Evolutionary conservation across 768 basidiomycete genomes (phyloP).

Genomic region (Boletus sp.): DNA sequence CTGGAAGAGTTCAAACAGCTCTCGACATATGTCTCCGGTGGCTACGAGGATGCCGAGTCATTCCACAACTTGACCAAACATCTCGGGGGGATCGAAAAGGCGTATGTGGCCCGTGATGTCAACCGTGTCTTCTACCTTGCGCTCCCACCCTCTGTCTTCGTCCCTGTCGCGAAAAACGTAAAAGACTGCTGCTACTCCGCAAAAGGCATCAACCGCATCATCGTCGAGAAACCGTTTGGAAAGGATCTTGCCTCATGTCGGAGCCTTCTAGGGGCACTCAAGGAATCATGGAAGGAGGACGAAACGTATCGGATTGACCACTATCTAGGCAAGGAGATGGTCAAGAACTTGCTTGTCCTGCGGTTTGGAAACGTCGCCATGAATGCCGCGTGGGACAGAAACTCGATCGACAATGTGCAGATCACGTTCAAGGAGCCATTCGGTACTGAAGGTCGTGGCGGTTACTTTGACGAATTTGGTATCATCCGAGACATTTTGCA

Average conservation of each 20-base stretch:
- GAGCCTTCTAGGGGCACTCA: slow-evolving; percentile 73
- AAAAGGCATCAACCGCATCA: slow-evolving; percentile 82
- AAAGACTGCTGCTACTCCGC: slow-evolving; percentile 77
- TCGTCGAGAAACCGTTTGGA: slow-evolving; percentile 98
- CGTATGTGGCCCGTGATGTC: slow-evolving; percentile 57
- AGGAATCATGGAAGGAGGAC: slow-evolving; percentile 89
- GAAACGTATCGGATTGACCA: slow-evolving; percentile 99
- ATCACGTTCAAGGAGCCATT: slow-evolving; percentile 99
- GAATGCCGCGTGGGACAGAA: slow-evolving; percentile 91
- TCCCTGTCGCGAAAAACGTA: slow-evolving; percentile 79
- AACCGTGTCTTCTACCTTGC: slow-evolving; percentile 97
- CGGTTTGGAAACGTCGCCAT: slow-evolving; percentile 94
- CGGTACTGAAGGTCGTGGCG: slow-evolving; percentile 99
- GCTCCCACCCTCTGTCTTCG: slow-evolving; percentile 95
- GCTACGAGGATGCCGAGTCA: slow-evolving; percentile 81
- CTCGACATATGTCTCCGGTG: slow-evolving; percentile 80
- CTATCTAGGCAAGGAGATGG: slow-evolving; percentile 99
- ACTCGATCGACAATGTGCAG: slow-evolving; percentile 94
- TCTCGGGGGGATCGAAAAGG: slow-evolving; percentile 73
- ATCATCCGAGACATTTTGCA: slow-evolving; percentile 97
- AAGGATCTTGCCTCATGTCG: slow-evolving; percentile 88
- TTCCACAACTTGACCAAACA: slow-evolving; percentile 78
- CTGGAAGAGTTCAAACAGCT: slow-evolving; percentile 83
- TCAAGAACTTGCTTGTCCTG: slow-evolving; percentile 95
- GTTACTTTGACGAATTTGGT: slow-evolving; percentile 99